Conservation (phyloP, 2,329 filamentous ascomycete species). For the Penicillium sp. region DNA sequence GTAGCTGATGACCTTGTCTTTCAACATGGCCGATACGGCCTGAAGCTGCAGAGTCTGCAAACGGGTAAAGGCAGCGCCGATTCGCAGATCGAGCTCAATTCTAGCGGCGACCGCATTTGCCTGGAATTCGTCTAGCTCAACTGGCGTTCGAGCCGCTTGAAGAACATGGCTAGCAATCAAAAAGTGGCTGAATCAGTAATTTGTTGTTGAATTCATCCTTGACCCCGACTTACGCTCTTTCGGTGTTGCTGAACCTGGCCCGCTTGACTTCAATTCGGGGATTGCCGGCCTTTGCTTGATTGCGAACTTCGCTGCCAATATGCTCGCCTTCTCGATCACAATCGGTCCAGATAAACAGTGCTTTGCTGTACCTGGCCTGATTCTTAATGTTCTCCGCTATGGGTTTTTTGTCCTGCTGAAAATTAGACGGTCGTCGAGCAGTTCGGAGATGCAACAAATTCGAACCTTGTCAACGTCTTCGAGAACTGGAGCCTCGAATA, state of each 20-base stretch:
- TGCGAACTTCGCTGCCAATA: conserved; percentile 87
- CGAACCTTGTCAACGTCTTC: conserved; percentile 67
- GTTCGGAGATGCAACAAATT: neutral
- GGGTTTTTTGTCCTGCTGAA: conserved; percentile 67
- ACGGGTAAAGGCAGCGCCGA: conserved; percentile 89
- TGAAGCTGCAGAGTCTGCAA: conserved; percentile 81
- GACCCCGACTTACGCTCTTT: conserved; percentile 67
- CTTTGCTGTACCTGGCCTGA: conserved; percentile 71
- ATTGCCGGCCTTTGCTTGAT: conserved; percentile 76
- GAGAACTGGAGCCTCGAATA: conserved; percentile 80
- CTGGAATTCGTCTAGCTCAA: conserved; percentile 79
- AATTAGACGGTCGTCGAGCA: conserved; percentile 13
- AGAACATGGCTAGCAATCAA: conserved; percentile 70
- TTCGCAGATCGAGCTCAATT: conserved; percentile 89
- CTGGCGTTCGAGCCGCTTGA: conserved; percentile 74
- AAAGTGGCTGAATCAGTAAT: neutral
- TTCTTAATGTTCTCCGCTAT: conserved; percentile 83
- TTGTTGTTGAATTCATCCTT: neutral
- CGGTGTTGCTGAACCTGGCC: conserved; percentile 93
- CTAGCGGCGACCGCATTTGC: conserved; percentile 84
- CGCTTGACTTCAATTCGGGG: conserved; percentile 74
- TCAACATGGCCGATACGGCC: conserved; percentile 66
- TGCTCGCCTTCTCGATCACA: conserved; percentile 97
- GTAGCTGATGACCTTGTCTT: conserved; percentile 73
- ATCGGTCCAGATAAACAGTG: conserved; percentile 97